Base-by-base conservation (phyloP, 306 rosid species). In the Quillaja saponaria region DNA sequence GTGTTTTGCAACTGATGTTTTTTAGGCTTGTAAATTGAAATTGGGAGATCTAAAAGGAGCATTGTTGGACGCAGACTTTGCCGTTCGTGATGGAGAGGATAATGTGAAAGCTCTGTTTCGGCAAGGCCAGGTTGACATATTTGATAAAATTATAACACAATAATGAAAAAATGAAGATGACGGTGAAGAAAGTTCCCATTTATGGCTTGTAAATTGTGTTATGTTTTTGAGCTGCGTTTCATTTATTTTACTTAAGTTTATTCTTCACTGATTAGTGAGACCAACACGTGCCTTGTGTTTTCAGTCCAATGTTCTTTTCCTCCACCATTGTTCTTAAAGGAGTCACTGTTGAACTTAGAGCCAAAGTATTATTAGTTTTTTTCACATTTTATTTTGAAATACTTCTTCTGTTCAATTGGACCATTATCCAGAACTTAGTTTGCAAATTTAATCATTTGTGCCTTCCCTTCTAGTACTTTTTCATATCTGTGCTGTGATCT, bases 1-100 rank as follows among this genome's bases (percentile, higher is more conserved):
- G 13, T 9, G 21, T 56, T 18, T 8, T 53, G 58, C n/a, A n/a
- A n/a, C n/a, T n/a, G n/a, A n/a, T n/a, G n/a, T n/a, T n/a, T n/a
- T 72, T 34, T 64, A 81, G 86, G 83, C 73, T 45, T 81, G 86
- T 59, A 81, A 74, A 60, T 63, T 81, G 75, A 81, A 81, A 71
- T 53, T 77, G 54, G 86, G 83, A 0, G 86, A 81, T 44, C 61
- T 75, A 14, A 13, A 71, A 67, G 86, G 81, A 77, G 86, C 86
- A 21, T 42, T 81, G 46, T 13, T 71, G 46, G 86, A 81, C 64
- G 16, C 81, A 14, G 86, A 81, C 55, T 81, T 77, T 74, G 83
- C 86, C 41, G 19, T 81, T 76, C 83, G 73, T 37, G 86, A 81
- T 58, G 86, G 75, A 40, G 86, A 56, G 11, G 46, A 77, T 55